Percentiles rank a stretch among this genome's conserved stretches.
Evolutionary conservation across 805 yeast genomes (phyloP).

Genomic region (Teunomyces funiuensis): DNA sequence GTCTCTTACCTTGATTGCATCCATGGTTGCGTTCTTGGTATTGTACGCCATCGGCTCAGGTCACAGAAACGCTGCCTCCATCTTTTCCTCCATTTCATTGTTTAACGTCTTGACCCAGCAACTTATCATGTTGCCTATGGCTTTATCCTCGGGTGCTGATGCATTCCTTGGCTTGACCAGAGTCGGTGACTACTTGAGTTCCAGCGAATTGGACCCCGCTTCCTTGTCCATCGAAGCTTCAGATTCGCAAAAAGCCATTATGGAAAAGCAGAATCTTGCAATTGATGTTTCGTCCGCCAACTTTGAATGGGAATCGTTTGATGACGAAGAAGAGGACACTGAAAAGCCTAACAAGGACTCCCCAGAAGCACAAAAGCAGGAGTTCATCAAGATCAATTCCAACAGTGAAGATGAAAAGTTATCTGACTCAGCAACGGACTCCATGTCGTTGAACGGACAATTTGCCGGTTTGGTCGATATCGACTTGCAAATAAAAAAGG

Average conservation of each 20-base stretch:
- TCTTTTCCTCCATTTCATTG: slow-evolving; percentile 69
- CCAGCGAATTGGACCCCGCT: slow-evolving; percentile 41
- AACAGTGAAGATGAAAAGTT: slow-evolving; percentile 5
- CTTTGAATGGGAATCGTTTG: slow-evolving; percentile 63
- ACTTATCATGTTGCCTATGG: slow-evolving; percentile 68
- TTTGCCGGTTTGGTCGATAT: slow-evolving; percentile 51
- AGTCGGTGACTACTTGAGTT: slow-evolving; percentile 52
- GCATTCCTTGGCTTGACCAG: slow-evolving; percentile 62
- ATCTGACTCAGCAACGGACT: slow-evolving; percentile 7
- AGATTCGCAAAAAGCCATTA: slow-evolving; percentile 18
- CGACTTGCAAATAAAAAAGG: slow-evolving; percentile 52
- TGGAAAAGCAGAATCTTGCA: slow-evolving; percentile 38
- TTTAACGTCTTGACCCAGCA: slow-evolving; percentile 63
- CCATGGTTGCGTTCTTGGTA: slow-evolving; percentile 54
- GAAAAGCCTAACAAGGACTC: slow-evolving; percentile 23
- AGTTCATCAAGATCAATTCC: neutral
- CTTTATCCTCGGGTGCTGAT: slow-evolving; percentile 67
- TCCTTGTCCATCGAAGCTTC: slow-evolving; percentile 27
- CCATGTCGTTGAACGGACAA: slow-evolving; percentile 3
- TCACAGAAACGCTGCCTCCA: slow-evolving; percentile 53
- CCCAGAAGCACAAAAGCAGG: slow-evolving; percentile 13
- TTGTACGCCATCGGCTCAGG: slow-evolving; percentile 31
- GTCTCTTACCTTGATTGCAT: slow-evolving; percentile 66
- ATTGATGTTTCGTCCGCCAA: slow-evolving; percentile 51
- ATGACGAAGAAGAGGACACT: slow-evolving; percentile 16